Evolutionary conservation across 2,329 filamentous ascomycete genomes (phyloP), one percentile per base, ranked within the genome.

Genomic region (Hypoxylon sp.): DNA sequence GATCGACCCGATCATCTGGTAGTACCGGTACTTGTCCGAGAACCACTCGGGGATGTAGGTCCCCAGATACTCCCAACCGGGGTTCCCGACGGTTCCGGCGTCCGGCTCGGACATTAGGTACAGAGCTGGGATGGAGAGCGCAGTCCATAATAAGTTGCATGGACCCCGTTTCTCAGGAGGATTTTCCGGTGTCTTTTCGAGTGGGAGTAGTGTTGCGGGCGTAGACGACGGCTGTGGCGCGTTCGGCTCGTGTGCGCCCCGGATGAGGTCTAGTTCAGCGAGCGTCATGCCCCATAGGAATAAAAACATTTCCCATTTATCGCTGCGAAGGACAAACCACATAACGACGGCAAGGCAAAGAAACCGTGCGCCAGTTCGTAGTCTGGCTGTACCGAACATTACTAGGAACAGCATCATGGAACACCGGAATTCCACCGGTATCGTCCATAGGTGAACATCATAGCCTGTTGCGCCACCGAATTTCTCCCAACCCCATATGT

Each of bases 361-460:
- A 31, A 85, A 78, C 19, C 88, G 80, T 48, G 82, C 71, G 10
- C 79, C 69, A 1, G 78, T 81, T 39, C 81, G 80, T 32, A 88
- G 74, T 27, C 84, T 80, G 5, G 84, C 84, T 8, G 85, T 82
- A 19, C 82, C 87, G 3, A 88, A 65, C 21, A 88, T 76, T 11
- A 82, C 80, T 6, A 89, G 77, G 75, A 89, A 89, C 8, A 89
- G 81, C 64, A 86, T 81, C 75, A 90, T 83, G 2, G 86, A 88
- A 75, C 84, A 86, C 65, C 85, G 82, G 73, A 87, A 88, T 75
- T 90, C 88, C 51, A 88, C 83, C 2, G 88, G 87, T 47, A 90
- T 89, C 4, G 88, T 89, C 88, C 88, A 90, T 24, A 89, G 77
- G 68, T 90, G 88, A 27, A 86, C 82, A 72, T 89, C 86, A 72